Base-by-base conservation (phyloP, 179 eudicot species). In the Kewa caespitosa region DNA sequence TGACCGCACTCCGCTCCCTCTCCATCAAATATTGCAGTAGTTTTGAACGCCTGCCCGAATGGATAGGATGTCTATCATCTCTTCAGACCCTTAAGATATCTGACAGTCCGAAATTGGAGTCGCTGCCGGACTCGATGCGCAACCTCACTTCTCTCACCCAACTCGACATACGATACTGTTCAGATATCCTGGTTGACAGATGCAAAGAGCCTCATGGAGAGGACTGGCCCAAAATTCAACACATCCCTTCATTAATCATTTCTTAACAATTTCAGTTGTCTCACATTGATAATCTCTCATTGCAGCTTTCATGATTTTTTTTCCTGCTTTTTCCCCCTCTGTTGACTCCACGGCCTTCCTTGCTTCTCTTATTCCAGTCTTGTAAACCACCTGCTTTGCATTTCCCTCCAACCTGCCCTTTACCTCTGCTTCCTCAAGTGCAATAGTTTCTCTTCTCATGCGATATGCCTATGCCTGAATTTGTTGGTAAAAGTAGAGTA, bases 151-250 rank as follows among this genome's bases (percentile, higher is more conserved):
- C 84, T 63, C 77, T 78, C 30, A 32, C 38, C 37, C 6, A 6
- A 20, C 69, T 80, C 9, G 32, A 37, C 9, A 2, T 65, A 4
- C 9, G 0, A 0, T 23, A 25, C 8, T 67, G 72, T 52, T 23
- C n/a, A 33, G 50, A 50, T 37, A 32, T 60, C 33, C 34, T 76
- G 38, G 55, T 34, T 27, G 48, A 57, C 43, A 41, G 84, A 81
- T 81, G 81, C 59, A n/a, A 32, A 34, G 17, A 14, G 0, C 71
- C 81, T 0, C 18, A 38, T 0, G 84, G 84, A 12, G 77, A 76
- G 30, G 75, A 81, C 43, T 81, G 84, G 81, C 81, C 78, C 61
- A 77, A 74, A 32, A 69, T 81, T 43, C 78, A 66, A 36, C 81
- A 77, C 69, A 67, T 81, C 23, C 76, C 59, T 9, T n/a, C n/a